phyloP scores from a whole-genome alignment of 1,284 basidiomycete species.

The Stygiomarasmius scandens region DNA sequence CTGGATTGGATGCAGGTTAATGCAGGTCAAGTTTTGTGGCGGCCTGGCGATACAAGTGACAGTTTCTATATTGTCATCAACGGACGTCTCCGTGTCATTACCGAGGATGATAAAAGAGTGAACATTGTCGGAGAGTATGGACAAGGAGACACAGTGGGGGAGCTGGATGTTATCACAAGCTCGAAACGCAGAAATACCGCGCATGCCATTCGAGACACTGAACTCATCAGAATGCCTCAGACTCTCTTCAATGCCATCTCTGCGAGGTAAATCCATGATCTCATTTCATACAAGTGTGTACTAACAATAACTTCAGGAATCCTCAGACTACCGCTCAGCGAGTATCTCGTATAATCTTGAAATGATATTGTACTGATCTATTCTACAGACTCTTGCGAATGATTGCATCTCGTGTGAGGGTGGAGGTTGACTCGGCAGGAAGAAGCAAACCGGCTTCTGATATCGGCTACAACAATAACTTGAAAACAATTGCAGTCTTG shows the following conservation, averaged over 20 bases:
- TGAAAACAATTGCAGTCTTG: slow-evolving; percentile 91
- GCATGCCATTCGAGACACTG: slow-evolving; percentile 97
- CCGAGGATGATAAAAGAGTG: slow-evolving; percentile 73
- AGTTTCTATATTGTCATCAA: slow-evolving; percentile 99
- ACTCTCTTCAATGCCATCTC: slow-evolving; percentile 98
- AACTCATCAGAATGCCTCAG: slow-evolving; percentile 96
- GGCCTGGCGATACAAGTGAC: slow-evolving; percentile 87
- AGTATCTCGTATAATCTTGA: slow-evolving; percentile 27
- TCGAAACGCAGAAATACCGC: slow-evolving; percentile 88
- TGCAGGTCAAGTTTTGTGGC: slow-evolving; percentile 91
- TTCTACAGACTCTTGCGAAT: slow-evolving; percentile 74
- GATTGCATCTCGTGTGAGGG: slow-evolving; percentile 90
- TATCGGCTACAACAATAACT: slow-evolving; percentile 82
- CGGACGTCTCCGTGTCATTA: slow-evolving; percentile 87
- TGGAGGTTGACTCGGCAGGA: slow-evolving; percentile 72
- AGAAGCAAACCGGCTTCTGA: slow-evolving; percentile 50
- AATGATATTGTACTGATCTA: neutral
- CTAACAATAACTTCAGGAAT: slow-evolving; percentile 68
- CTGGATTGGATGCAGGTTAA: slow-evolving; percentile 98
- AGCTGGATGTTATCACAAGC: slow-evolving; percentile 97
- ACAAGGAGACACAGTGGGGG: slow-evolving; percentile 86
- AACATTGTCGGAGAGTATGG: slow-evolving; percentile 93
- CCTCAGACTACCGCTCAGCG: slow-evolving; percentile 94
- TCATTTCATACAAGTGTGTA: too few species aligned
- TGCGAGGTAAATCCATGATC: slow-evolving; percentile 73